Evolutionary conservation across 352 stramenopile genomes (phyloP).

Genomic region (Pythium monospermum): DNA sequence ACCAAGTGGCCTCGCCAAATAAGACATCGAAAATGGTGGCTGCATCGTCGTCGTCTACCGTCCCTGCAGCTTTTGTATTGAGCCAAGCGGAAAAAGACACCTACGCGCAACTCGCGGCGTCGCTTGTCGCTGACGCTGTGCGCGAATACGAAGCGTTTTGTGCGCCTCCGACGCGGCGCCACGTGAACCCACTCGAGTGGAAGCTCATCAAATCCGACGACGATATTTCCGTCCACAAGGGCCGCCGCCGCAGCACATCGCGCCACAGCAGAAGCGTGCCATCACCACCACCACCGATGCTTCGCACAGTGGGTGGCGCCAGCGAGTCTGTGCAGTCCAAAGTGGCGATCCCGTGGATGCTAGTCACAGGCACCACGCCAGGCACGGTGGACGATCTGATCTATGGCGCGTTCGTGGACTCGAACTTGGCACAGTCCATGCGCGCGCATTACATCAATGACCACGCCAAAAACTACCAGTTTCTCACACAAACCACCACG

Average conservation of each 20-base stretch:
- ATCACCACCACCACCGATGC: neutral
- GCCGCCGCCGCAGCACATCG: neutral
- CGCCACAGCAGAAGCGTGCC: too few species aligned
- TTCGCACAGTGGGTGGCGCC: neutral
- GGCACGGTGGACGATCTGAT: constrained; percentile 3
- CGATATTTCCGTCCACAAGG: neutral
- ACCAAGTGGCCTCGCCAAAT: too few species aligned
- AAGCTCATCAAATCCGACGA: neutral
- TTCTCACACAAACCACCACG: neutral
- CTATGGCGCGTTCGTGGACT: constrained; percentile 2
- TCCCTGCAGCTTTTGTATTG: too few species aligned
- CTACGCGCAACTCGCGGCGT: neutral
- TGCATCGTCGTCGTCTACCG: too few species aligned
- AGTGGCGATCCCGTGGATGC: neutral
- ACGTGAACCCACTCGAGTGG: neutral
- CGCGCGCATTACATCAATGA: constrained; percentile 1
- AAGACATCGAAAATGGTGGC: too few species aligned
- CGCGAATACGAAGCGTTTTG: neutral
- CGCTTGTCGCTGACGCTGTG: neutral
- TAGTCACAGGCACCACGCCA: neutral
- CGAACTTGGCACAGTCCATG: neutral
- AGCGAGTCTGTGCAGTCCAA: neutral
- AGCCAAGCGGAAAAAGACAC: neutral
- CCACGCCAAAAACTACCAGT: neutral
- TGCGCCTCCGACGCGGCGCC: neutral